Evolutionary conservation across 768 basidiomycete species (phyloP).

Genomic region (Daedalea quercina): DNA sequence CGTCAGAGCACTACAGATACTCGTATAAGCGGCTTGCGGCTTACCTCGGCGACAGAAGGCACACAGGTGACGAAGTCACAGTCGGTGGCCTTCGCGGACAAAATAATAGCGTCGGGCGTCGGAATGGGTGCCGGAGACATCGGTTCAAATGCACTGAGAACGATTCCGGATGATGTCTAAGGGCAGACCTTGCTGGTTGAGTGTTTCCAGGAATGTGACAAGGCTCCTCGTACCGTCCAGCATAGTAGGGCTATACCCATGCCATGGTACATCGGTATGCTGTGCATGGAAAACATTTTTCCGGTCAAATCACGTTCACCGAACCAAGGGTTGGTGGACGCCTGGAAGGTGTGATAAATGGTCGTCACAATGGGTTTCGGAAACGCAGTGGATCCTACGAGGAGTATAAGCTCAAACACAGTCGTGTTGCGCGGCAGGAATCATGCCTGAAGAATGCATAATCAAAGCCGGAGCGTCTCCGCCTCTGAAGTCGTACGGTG

Average conservation of each 20-base stretch:
- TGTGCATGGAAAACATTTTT: neutral
- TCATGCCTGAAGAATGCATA: conserved; percentile 17
- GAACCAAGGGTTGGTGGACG: conserved; percentile 6
- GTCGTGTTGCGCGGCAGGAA: neutral
- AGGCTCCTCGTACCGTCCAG: neutral
- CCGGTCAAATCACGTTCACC: conserved; percentile 3
- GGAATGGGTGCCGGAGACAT: conserved; percentile 14
- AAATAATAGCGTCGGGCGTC: conserved; percentile 12
- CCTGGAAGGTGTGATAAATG: conserved; percentile 11
- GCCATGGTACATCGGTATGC: conserved; percentile 6
- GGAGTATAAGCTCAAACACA: neutral
- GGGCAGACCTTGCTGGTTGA: neutral
- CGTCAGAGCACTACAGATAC: neutral
- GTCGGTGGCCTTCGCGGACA: conserved; percentile 6
- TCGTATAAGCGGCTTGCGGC: neutral
- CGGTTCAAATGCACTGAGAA: conserved; percentile 18
- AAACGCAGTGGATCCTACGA: conserved; percentile 15
- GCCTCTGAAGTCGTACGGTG: conserved; percentile 1
- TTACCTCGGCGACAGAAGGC: conserved; percentile 13
- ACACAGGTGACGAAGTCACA: conserved; percentile 12
- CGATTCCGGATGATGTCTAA: conserved; percentile 10
- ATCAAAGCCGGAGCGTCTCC: conserved; percentile 7
- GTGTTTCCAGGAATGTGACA: neutral
- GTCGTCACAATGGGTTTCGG: conserved; percentile 15
- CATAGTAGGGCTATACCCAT: conserved; percentile 1